Conservation (phyloP, 768 basidiomycete species). For the Boletus rufocinnamomeus region DNA sequence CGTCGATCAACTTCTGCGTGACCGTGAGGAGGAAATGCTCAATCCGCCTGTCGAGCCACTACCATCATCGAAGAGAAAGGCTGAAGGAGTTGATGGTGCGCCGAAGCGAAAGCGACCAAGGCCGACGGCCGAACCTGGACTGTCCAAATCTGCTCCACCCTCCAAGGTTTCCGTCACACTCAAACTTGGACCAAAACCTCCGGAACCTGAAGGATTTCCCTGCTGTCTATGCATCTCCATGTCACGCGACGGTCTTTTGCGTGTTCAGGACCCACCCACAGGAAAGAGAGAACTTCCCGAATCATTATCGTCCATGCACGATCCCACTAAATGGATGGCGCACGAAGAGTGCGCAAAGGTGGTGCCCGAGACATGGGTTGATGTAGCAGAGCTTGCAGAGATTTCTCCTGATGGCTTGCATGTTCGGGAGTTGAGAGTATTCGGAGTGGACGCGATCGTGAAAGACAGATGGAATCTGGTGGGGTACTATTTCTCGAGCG, state of each 20-base stretch:
- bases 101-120: conserved; percentile 33
- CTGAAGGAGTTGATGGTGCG: conserved; percentile 31
- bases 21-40: conserved; percentile 55
- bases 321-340: conserved; percentile 60
- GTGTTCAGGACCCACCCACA: conserved; percentile 67
- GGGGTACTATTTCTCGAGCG: conserved; percentile 29
- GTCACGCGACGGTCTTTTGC: conserved; percentile 54
- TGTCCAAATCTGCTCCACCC: conserved; percentile 13
- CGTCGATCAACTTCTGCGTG: conserved; percentile 79
- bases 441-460: conserved; percentile 86
- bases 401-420: conserved; percentile 34
- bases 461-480: conserved; percentile 94
- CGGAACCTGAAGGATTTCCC: conserved; percentile 56
- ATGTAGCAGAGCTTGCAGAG: conserved; percentile 52
- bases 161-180: conserved; percentile 58
- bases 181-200: conserved; percentile 64
- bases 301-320: conserved; percentile 23
- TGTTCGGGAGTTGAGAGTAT: conserved; percentile 56
- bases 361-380: conserved; percentile 92
- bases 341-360: conserved; percentile 80
- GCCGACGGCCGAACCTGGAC: conserved; percentile 3
- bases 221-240: conserved; percentile 69
- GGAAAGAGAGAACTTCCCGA: conserved; percentile 54
- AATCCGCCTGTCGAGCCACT: conserved; percentile 7
- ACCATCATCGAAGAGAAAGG: conserved; percentile 42